A percentile compares a stretch with the other conserved stretches of the same genome.
phyloP scores from a whole-genome alignment of 2,329 filamentous ascomycete genomes.

The Cordyceps fumosorosea region DNA sequence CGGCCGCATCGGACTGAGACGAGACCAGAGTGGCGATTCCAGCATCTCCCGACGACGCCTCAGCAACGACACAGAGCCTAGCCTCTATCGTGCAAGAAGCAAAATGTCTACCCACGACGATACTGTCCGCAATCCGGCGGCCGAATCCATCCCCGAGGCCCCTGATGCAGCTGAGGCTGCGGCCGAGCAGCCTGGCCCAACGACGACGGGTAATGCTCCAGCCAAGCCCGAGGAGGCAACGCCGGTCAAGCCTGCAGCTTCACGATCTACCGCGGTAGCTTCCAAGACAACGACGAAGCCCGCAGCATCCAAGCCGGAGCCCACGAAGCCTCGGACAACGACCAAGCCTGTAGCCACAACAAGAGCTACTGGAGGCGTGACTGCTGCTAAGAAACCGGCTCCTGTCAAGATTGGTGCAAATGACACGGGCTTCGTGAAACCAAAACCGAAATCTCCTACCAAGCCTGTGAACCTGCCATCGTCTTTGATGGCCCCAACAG shows the following conservation, averaged over 20 bases:
- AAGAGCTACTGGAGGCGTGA: slow-evolving; percentile 24
- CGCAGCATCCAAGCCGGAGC: slow-evolving; percentile 20
- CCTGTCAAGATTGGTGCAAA: slow-evolving; percentile 32
- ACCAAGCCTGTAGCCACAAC: slow-evolving; percentile 22
- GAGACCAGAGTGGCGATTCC: slow-evolving; percentile 33
- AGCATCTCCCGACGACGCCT: slow-evolving; percentile 30
- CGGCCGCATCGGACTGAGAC: slow-evolving; percentile 47
- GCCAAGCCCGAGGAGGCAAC: slow-evolving; percentile 18
- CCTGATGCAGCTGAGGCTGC: not conserved
- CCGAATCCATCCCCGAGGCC: slow-evolving; percentile 10
- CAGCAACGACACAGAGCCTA: slow-evolving; percentile 30
- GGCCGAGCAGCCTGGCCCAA: slow-evolving; percentile 13
- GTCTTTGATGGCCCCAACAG: slow-evolving; percentile 62
- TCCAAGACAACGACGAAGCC: slow-evolving; percentile 20
- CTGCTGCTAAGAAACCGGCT: slow-evolving; percentile 36
- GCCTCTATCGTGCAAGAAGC: slow-evolving; percentile 32
- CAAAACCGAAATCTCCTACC: slow-evolving; percentile 62
- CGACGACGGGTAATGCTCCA: slow-evolving; percentile 20
- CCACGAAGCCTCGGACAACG: slow-evolving; percentile 18
- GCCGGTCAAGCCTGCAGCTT: slow-evolving; percentile 8
- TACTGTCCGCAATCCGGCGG: slow-evolving; percentile 7
- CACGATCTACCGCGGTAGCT: slow-evolving; percentile 20
- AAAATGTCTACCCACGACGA: slow-evolving; percentile 24
- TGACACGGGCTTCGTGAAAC: slow-evolving; percentile 45
- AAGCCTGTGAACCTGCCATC: slow-evolving; percentile 60